Evolutionary conservation across 495 filamentous ascomycete species (phyloP).

Genomic region (Penicillium cosmopolitanum): DNA sequence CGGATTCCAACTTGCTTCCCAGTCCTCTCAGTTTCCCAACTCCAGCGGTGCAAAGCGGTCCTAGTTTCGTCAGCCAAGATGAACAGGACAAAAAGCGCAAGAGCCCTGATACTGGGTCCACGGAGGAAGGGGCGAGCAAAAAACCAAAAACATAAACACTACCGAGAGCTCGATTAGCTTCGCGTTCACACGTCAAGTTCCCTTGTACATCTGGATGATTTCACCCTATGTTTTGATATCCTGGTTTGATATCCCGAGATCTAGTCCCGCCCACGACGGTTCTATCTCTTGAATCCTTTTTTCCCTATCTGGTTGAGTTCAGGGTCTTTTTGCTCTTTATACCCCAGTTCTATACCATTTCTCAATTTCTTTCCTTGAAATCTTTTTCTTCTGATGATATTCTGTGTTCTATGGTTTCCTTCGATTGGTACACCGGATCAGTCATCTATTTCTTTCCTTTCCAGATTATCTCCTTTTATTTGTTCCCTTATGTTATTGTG

Average conservation of each 20-base stretch:
- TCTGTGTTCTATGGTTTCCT: constrained; percentile 5
- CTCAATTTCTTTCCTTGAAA: constrained; percentile 6
- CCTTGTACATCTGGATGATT: constrained; percentile 2
- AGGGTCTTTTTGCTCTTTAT: constrained; percentile 26
- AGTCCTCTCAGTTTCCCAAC: constrained; percentile 92
- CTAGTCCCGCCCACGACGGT: constrained; percentile 4
- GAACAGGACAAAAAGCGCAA: constrained; percentile 59
- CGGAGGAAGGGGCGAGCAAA: constrained; percentile 45
- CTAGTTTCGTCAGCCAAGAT: constrained; percentile 66
- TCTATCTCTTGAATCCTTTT: constrained; percentile 11
- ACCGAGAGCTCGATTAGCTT: neutral
- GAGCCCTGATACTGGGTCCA: constrained; percentile 50
- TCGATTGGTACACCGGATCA: neutral
- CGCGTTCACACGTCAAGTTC: neutral
- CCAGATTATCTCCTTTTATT: neutral
- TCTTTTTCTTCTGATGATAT: constrained; percentile 1
- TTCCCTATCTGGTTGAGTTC: constrained; percentile 21
- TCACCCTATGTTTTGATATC: neutral
- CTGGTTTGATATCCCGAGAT: constrained; percentile 19
- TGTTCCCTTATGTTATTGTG: constrained; percentile 5
- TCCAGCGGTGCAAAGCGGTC: constrained; percentile 72
- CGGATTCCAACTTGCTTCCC: constrained; percentile 79
- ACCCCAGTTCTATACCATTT: constrained; percentile 28
- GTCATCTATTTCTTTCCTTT: neutral
- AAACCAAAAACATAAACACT: constrained; percentile 49